Base-by-base conservation (phyloP, 1,284 basidiomycete genomes). In the Moniliophthora roreri region DNA sequence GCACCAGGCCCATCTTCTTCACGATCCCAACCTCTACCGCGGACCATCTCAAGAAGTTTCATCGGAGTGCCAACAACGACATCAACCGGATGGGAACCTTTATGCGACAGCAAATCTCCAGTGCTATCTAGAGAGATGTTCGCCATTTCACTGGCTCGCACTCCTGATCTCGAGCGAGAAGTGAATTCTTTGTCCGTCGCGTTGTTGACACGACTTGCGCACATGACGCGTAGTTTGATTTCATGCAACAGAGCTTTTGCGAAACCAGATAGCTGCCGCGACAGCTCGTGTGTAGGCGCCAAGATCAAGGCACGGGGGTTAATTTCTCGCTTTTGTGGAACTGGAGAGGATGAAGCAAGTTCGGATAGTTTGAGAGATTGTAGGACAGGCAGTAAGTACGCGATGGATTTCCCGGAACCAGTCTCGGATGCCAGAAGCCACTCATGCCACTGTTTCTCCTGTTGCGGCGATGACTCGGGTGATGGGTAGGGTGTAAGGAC, bases 391-490 rank as follows among this genome's bases (percentile, higher is more conserved):
- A 95, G 76, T 34, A 95, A 80, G 65, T 94, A 95, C 1, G 93
- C 92, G n/a, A 94, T 79, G 3, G 89, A 92, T 72, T 95, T 95
- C 1, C 93, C 93, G 0, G 90, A 92, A 7, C 93, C 93, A 0
- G 93, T 95, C 69, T 95, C 93, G 0, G 89, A 87, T 0, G 91
- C 92, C 1, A 95, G 77, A 9, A 95, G 76, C 56, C 78, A 84
- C 60, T 88, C 77, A 42, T 73, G 75, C 71, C 79, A 82, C 9
- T 45, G 26, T 28, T 52, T 56, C 23, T 57, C 42, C 41, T 53
- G 44, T 44, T 42, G 28, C 5, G 44, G 34, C 21, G 48, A 13
- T 16, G 40, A 48, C 44, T 44, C 55, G 21, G 51, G 16, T 2
- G 48, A 28, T 18, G 41, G 26, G 23, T 46, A 37, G 69, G 49